Evolutionary conservation across 495 filamentous ascomycete genomes (phyloP).

Genomic region (Wilcoxina mikolae): DNA sequence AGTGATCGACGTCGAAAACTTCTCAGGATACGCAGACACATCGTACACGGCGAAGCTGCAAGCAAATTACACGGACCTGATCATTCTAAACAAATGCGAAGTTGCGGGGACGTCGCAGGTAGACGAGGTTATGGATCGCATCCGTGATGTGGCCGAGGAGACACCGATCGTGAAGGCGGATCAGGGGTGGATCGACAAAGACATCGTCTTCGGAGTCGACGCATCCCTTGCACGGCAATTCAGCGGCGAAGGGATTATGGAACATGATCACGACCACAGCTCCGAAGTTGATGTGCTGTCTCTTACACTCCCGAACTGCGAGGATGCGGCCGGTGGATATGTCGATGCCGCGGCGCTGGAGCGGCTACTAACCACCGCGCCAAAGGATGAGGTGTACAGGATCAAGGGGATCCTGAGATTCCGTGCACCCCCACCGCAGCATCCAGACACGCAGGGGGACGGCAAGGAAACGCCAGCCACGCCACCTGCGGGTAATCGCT

Average conservation of each 20-base stretch:
- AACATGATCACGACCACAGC: slow-evolving; percentile 45
- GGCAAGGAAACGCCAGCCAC: slow-evolving; percentile 9
- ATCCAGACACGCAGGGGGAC: slow-evolving; percentile 4
- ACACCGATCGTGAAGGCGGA: slow-evolving; percentile 60
- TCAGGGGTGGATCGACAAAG: slow-evolving; percentile 55
- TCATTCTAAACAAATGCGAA: slow-evolving; percentile 97
- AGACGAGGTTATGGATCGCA: slow-evolving; percentile 66
- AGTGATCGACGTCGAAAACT: slow-evolving; percentile 95
- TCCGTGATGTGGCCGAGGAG: slow-evolving; percentile 75
- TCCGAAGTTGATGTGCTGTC: slow-evolving; percentile 84
- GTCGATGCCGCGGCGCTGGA: slow-evolving; percentile 53
- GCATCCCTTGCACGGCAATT: slow-evolving; percentile 35
- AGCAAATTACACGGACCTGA: slow-evolving; percentile 78
- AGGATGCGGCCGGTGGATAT: slow-evolving; percentile 30
- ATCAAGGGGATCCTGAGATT: slow-evolving; percentile 77
- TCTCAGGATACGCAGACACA: slow-evolving; percentile 88
- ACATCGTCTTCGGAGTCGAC: slow-evolving; percentile 76
- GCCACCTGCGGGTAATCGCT: slow-evolving; percentile 31
- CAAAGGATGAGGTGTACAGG: slow-evolving; percentile 84
- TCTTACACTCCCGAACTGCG: slow-evolving; percentile 41
- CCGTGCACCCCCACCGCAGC: slow-evolving; percentile 36
- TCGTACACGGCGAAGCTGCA: slow-evolving; percentile 73
- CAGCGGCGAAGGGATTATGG: slow-evolving; percentile 5
- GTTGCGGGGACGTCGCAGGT: slow-evolving; percentile 49
- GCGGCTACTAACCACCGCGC: slow-evolving; percentile 49